phyloP scores from a whole-genome alignment of 805 yeast species.

The Wickerhamomyces rabaulensis region DNA sequence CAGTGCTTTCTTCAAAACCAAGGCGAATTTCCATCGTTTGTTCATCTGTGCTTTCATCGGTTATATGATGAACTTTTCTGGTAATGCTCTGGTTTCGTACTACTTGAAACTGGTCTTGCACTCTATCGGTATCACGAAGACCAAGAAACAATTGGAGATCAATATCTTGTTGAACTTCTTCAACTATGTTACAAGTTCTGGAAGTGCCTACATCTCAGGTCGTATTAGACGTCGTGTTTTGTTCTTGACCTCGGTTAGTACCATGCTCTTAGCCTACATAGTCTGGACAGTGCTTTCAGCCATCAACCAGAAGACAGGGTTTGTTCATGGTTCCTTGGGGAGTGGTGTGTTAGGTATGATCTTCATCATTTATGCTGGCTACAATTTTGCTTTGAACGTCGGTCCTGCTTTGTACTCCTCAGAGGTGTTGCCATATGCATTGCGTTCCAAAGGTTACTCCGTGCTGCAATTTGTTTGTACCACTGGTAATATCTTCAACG shows the following conservation, averaged over 20 bases:
- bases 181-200: constrained; percentile 33
- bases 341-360: constrained; percentile 47
- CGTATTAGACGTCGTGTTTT: constrained; percentile 30
- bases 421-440: constrained; percentile 29
- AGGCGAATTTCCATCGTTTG: constrained; percentile 31
- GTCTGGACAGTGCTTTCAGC: constrained; percentile 45
- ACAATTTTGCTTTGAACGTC: constrained; percentile 37
- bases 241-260: constrained; percentile 29
- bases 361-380: constrained; percentile 38
- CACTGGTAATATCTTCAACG: constrained; percentile 24
- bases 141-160: constrained; percentile 40
- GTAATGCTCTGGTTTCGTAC: constrained; percentile 49
- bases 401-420: constrained; percentile 42
- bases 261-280: constrained; percentile 34
- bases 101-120: constrained; percentile 43
- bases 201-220: constrained; percentile 25
- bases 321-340: constrained; percentile 36
- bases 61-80: constrained; percentile 44
- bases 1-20: constrained; percentile 33
- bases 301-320: constrained; percentile 34
- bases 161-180: constrained; percentile 49
- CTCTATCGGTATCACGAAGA: constrained; percentile 43
- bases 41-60: constrained; percentile 30
- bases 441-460: constrained; percentile 25
- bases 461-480: constrained; percentile 3